A percentile compares a stretch with the other conserved stretches of the same genome.
phyloP scores from a whole-genome alignment of 169 alveolate genomes.

The Cystoisospora suis region DNA sequence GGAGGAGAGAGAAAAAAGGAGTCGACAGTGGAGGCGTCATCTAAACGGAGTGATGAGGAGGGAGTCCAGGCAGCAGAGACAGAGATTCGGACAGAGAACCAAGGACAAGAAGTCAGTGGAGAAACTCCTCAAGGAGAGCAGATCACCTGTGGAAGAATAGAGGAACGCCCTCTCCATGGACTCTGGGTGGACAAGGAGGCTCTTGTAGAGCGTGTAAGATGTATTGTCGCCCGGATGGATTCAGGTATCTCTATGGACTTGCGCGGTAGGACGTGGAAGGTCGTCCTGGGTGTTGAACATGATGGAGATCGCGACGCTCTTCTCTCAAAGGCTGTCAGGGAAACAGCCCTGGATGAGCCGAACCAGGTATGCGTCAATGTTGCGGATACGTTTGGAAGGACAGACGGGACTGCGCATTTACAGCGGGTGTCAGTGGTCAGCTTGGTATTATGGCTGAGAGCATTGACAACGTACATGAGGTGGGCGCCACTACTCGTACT shows the following conservation, averaged over 20 bases:
- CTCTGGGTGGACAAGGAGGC: slow-evolving; percentile 24
- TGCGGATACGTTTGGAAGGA: not conserved
- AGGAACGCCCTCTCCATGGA: not conserved
- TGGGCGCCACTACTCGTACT: too few relatives aligned
- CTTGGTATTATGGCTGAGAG: too few relatives aligned
- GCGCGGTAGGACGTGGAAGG: slow-evolving; percentile 55
- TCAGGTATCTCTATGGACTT: slow-evolving; percentile 36
- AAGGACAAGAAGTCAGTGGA: not conserved
- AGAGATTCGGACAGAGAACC: not conserved
- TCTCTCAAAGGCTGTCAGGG: not conserved
- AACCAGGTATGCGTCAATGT: slow-evolving; percentile 25
- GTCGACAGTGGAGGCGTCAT: not conserved
- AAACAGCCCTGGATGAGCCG: slow-evolving; percentile 60
- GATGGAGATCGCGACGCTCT: not conserved
- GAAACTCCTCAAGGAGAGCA: not conserved
- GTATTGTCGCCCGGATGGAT: slow-evolving; percentile 1
- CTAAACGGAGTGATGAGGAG: not conserved
- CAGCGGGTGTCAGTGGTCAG: too few relatives aligned
- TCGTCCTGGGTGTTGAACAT: slow-evolving; percentile 18
- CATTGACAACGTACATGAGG: too few relatives aligned
- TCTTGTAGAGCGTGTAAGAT: slow-evolving; percentile 6
- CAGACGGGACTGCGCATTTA: too few relatives aligned
- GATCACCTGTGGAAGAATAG: not conserved
- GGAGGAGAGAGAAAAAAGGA: not conserved
- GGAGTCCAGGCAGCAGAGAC: not conserved